Evolutionary conservation across 805 yeast species (phyloP), one percentile per base, ranked within the genome.

Genomic region (Wickerhamomyces queroliae): DNA sequence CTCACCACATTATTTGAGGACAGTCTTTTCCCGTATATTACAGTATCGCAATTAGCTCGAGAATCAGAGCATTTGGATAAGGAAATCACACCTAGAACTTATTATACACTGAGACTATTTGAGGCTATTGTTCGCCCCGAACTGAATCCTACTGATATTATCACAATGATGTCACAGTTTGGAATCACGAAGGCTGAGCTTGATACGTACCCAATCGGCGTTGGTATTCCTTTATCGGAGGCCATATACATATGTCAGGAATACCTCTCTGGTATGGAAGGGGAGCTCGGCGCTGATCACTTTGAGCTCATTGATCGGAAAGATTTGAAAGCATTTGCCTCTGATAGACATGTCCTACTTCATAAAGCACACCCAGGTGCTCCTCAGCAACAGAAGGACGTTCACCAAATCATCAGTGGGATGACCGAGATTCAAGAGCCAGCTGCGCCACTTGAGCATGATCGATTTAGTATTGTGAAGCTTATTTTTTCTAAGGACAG

Each of bases 401-500:
- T 70, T 46, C 50, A 67, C 46, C 62, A 72, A 51, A 52, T 71
- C 46, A 43, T 66, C 45, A 49, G 64, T 44, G 52, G 66, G 37
- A 47, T 69, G 39, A 55, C 59, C 29, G 68, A 72, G 36, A 66
- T 62, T 22, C 81, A 77, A 17, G 62, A 66, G 4, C 56, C 75
- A 2, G 55, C 72, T 28, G 79, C 88, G 0, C 83, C 78, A 36
- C 67, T 78, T 1, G 91, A 84, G 49, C 78, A 80, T 4, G 90
- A 82, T 41, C 64, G 83, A 35, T 71, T 80, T 33, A 73, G 73
- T 24, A 71, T 84, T n/a, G 79, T 91, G 2, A 77, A 75, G 45
- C 60, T 83, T 11, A 78, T 90, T 0, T 91, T 88, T 54, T 77
- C 80, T 13, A 72, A 75, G 32, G 98, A 91, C 57, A 64, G 95